Conservation (phyloP, 345 rosid species). For the Microcos paniculata region DNA sequence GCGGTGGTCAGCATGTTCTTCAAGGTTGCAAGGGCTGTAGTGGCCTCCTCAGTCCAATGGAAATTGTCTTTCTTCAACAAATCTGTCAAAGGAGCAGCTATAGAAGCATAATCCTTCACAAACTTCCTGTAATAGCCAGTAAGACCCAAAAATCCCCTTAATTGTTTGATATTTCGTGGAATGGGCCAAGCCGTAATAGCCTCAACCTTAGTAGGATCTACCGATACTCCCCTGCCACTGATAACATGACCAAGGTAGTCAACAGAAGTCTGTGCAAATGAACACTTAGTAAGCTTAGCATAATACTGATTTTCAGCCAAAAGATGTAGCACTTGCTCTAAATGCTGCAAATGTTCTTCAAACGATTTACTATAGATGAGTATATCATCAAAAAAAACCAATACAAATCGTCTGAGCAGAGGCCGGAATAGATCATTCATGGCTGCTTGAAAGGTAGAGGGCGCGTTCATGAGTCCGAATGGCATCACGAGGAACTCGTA, state of each 20-base stretch:
- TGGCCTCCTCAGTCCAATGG: neutral
- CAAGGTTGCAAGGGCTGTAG: neutral
- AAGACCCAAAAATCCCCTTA: neutral
- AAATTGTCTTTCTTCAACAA: neutral
- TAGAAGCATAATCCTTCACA: neutral
- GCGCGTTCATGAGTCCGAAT: neutral
- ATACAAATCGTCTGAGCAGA: neutral
- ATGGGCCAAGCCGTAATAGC: neutral
- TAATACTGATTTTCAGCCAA: neutral
- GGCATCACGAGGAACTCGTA: neutral
- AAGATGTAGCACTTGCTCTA: neutral
- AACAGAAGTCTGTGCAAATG: neutral
- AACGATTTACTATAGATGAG: neutral
- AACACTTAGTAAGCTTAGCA: neutral
- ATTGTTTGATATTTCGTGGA: neutral
- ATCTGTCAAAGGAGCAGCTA: neutral
- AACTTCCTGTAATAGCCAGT: neutral
- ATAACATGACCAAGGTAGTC: neutral
- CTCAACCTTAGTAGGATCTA: neutral
- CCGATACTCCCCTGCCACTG: neutral
- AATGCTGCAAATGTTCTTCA: neutral
- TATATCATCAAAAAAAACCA: neutral
- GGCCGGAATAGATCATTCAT: neutral
- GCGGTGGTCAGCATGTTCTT: neutral
- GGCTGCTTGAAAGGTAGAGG: neutral